Evolutionary conservation across 768 basidiomycete genomes (phyloP).

Genomic region (Podaxis mareebaensis): DNA sequence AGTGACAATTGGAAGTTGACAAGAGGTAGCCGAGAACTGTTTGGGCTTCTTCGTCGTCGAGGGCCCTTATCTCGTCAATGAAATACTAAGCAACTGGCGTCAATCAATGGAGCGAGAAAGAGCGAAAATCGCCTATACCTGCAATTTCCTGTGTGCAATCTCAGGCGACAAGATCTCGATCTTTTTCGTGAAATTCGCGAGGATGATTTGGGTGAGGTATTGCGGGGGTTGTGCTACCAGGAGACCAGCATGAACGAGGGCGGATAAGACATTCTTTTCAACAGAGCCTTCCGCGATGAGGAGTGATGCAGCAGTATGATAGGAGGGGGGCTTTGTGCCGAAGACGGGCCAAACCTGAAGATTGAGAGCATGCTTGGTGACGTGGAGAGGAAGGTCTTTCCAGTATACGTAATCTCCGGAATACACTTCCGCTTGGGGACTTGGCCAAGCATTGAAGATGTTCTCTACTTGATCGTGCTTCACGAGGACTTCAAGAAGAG

Average conservation of each 20-base stretch:
- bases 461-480: conserved; percentile 22
- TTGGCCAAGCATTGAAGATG: conserved; percentile 44
- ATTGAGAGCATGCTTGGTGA: conserved; percentile 29
- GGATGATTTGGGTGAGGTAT: conserved; percentile 33
- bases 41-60: conserved; percentile 10
- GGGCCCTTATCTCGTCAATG: not conserved
- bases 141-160: not conserved
- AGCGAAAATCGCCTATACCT: not conserved
- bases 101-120: not conserved
- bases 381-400: conserved; percentile 30
- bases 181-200: not conserved
- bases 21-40: conserved; percentile 36
- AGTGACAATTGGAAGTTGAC: conserved; percentile 28
- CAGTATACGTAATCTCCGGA: conserved; percentile 44
- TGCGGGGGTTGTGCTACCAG: conserved; percentile 36
- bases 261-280: conserved; percentile 22
- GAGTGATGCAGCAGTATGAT: conserved; percentile 12
- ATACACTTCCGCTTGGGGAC: conserved; percentile 27
- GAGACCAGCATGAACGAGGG: conserved; percentile 34
- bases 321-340: conserved; percentile 5
- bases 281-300: conserved; percentile 27
- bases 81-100: not conserved
- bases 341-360: conserved; percentile 40
- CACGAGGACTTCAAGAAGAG: conserved; percentile 33
- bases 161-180: conserved; percentile 4